A percentile compares a stretch with the other conserved stretches of the same genome.
phyloP scores from a whole-genome alignment of 306 rosid species.

The Sindora glabra region DNA sequence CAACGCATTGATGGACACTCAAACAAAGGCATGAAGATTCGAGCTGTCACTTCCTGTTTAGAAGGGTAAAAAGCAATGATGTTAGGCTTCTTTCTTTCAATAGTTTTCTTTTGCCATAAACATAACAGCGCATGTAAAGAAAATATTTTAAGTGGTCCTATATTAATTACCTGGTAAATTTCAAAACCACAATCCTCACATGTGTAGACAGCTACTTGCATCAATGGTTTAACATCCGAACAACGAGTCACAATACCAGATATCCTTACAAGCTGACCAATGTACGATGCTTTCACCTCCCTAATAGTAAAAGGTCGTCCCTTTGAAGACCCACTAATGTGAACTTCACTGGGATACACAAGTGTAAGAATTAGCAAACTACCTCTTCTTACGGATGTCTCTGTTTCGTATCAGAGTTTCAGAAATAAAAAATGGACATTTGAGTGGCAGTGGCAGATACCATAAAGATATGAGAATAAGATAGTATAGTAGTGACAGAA shows the following conservation, averaged over 20 bases:
- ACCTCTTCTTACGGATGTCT: too few relatives aligned
- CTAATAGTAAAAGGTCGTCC: constrained; percentile 87
- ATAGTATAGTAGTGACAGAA: not conserved
- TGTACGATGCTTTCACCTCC: constrained; percentile 90
- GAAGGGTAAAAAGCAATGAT: constrained; percentile 14
- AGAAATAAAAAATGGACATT: not conserved
- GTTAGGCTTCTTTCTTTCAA: not conserved
- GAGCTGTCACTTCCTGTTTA: constrained; percentile 91
- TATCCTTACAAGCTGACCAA: constrained; percentile 91
- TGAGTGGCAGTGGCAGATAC: not conserved
- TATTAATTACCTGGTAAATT: constrained; percentile 81
- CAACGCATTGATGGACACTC: constrained; percentile 92
- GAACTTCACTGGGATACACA: constrained; percentile 67
- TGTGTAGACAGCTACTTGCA: constrained; percentile 96
- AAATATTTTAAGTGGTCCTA: not conserved
- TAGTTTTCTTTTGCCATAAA: not conserved
- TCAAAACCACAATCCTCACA: constrained; percentile 98
- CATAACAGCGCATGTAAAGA: not conserved
- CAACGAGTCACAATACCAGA: constrained; percentile 92
- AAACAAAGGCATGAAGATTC: constrained; percentile 88
- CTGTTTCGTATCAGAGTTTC: not conserved
- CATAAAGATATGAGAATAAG: not conserved
- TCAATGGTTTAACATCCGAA: constrained; percentile 95
- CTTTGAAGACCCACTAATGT: constrained; percentile 79
- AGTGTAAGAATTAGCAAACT: not conserved